Evolutionary conservation across 2,329 filamentous ascomycete genomes (phyloP).

Genomic region (Coniochaeta sp.): DNA sequence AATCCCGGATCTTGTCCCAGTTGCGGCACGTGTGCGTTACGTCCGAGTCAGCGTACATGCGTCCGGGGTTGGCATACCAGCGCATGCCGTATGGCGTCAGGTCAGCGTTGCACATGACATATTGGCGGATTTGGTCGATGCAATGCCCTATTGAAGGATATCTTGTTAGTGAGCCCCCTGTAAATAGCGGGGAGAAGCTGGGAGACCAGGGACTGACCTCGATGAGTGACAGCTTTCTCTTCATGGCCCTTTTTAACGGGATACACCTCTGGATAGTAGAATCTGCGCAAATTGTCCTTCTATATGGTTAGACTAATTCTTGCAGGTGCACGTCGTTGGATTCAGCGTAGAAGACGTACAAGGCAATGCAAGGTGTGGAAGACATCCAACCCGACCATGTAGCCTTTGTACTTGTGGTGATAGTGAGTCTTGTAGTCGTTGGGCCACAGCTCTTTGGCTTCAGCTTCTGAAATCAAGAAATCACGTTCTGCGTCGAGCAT

Average conservation of each 20-base stretch:
- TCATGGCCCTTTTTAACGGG: too few species aligned
- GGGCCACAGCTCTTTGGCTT: too few species aligned
- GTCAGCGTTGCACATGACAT: constrained; percentile 13
- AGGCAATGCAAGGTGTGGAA: constrained; percentile 15
- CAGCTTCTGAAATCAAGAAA: too few species aligned
- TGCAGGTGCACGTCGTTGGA: too few species aligned
- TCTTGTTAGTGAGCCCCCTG: background rate
- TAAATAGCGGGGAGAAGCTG: too few species aligned
- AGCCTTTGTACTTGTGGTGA: too few species aligned
- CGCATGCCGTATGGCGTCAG: constrained; percentile 12
- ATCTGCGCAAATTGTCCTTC: constrained; percentile 12
- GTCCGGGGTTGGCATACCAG: constrained; percentile 9
- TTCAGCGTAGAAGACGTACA: constrained; percentile 3
- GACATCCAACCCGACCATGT: constrained; percentile 5
- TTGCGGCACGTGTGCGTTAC: constrained; percentile 14
- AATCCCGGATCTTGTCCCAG: constrained; percentile 7
- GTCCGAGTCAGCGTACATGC: constrained; percentile 15
- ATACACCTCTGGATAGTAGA: constrained; percentile 10
- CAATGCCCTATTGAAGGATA: constrained; percentile 12
- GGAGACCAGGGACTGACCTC: background rate
- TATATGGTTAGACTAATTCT: background rate
- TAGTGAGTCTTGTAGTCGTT: too few species aligned
- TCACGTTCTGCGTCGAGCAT: too few species aligned
- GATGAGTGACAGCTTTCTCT: background rate
- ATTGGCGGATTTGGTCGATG: constrained; percentile 14